Evolutionary conservation across 179 eudicot species (phyloP).

Genomic region (Nepenthes alata): DNA sequence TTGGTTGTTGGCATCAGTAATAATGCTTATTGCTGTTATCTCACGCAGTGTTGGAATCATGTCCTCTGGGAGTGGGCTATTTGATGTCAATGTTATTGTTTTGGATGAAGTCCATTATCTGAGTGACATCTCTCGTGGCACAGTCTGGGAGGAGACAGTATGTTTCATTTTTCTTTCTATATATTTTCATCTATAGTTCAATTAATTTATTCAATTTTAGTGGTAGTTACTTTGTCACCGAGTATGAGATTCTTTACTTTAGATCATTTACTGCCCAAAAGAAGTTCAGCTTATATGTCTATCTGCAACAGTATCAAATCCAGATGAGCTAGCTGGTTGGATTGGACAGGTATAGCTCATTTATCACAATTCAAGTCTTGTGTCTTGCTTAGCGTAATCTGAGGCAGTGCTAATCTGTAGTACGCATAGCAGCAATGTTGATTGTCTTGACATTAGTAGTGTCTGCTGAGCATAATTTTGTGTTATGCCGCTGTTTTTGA

Average conservation of each 20-base stretch:
- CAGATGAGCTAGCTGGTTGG: constrained; percentile 99
- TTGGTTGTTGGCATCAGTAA: neutral
- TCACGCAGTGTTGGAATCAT: constrained; percentile 68
- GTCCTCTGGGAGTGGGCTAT: constrained; percentile 72
- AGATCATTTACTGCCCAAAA: constrained; percentile 97
- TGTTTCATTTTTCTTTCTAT: constrained; percentile 14
- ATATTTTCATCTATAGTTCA: constrained; percentile 7
- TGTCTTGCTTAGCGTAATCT: neutral
- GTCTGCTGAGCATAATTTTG: no score
- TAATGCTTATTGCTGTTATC: constrained; percentile 1
- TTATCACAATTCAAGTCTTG: neutral
- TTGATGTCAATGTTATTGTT: constrained; percentile 82
- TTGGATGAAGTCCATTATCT: constrained; percentile 98
- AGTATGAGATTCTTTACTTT: constrained; percentile 2
- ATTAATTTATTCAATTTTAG: neutral
- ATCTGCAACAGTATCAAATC: constrained; percentile 96
- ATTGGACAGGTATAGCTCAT: constrained; percentile 60
- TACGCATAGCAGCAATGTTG: no score
- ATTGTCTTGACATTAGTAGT: no score
- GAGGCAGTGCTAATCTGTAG: no score
- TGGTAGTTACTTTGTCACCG: neutral
- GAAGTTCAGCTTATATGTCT: constrained; percentile 96
- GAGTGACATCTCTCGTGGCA: constrained; percentile 94
- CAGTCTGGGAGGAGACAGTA: constrained; percentile 99
- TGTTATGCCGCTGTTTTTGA: no score